A percentile compares a stretch with the other conserved stretches of the same genome.
These are phyloP conservation scores for Papiliotrema flavescens DNA, from an alignment of 1,284 basidiomycete species.

Conservation along the genomic window DNA sequence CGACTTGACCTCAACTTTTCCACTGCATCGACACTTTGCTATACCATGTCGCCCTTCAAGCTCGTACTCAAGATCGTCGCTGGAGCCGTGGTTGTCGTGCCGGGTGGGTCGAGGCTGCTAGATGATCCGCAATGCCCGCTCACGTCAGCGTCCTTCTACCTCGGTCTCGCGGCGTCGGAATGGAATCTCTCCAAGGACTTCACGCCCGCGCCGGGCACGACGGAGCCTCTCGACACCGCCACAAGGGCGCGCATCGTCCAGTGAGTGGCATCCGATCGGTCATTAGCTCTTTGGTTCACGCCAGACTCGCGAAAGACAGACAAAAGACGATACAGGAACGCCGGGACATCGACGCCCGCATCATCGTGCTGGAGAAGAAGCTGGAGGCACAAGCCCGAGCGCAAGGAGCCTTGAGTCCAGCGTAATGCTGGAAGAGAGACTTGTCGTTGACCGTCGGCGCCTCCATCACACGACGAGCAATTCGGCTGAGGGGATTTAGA, in stretches of 20 bases:
- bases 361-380: conserved; percentile 11
- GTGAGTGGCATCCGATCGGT: not conserved
- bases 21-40: too few relatives aligned
- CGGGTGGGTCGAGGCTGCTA: not conserved
- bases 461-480: too few relatives aligned
- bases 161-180: not conserved
- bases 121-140: not conserved
- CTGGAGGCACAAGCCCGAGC: not conserved
- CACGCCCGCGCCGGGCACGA: not conserved
- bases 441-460: too few relatives aligned
- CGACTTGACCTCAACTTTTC: too few relatives aligned
- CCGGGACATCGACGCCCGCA: conserved; percentile 14
- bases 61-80: not conserved
- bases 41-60: not conserved
- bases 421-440: too few relatives aligned
- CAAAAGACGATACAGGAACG: conserved; percentile 19
- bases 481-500: too few relatives aligned
- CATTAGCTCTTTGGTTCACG: too few relatives aligned
- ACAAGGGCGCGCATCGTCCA: not conserved
- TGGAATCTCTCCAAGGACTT: not conserved
- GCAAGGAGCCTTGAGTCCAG: not conserved
- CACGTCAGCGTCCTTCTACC: not conserved
- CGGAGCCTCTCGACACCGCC: not conserved
- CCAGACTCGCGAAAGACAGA: conserved; percentile 23
- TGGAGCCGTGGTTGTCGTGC: not conserved